Percentiles rank a stretch among this genome's conserved stretches.
These are phyloP conservation scores for Echites panduratus DNA, from an alignment of 257 asterid species.

Conservation along the genomic window DNA sequence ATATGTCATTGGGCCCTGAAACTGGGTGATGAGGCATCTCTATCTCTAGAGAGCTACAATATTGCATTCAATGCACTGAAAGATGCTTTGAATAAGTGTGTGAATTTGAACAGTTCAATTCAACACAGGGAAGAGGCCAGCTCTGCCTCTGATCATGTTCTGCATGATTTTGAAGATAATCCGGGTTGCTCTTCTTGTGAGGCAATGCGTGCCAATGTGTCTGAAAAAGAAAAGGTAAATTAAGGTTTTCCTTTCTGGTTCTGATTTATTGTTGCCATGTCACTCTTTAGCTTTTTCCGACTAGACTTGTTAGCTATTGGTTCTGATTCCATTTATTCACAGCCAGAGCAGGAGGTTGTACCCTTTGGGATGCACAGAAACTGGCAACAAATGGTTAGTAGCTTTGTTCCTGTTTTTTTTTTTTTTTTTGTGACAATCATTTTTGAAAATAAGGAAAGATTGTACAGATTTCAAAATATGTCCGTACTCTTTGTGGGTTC, in stretches of 20 bases:
- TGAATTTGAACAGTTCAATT: slow-evolving; percentile 53
- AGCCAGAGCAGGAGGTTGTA: slow-evolving; percentile 58
- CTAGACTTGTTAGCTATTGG: slow-evolving; percentile 3
- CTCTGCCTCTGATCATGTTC: slow-evolving; percentile 23
- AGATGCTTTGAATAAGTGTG: slow-evolving; percentile 72
- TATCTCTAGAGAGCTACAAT: slow-evolving; percentile 70
- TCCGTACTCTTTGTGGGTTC: slow-evolving; percentile 13
- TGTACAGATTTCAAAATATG: neutral
- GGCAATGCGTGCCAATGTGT: slow-evolving; percentile 37
- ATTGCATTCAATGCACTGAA: slow-evolving; percentile 59
- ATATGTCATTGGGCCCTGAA: slow-evolving; percentile 65
- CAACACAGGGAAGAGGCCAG: slow-evolving; percentile 61
- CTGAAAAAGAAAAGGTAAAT: slow-evolving; percentile 74
- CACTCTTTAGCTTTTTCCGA: slow-evolving; percentile 10
- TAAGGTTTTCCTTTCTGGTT: slow-evolving; percentile 9
- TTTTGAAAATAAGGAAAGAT: slow-evolving; percentile 2
- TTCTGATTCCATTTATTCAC: slow-evolving; percentile 30
- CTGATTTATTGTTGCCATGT: slow-evolving; percentile 8
- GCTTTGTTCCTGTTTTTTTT: slow-evolving; percentile 24
- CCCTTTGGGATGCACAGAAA: slow-evolving; percentile 54
- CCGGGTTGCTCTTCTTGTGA: slow-evolving; percentile 52
- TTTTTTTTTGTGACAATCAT: slow-evolving; percentile 9
- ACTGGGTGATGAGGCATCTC: slow-evolving; percentile 86
- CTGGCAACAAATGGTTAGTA: slow-evolving; percentile 75
- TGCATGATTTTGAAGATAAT: slow-evolving; percentile 27